phyloP scores from a whole-genome alignment of 1,284 basidiomycete genomes.

The Cutaneotrichosporon daszewskae region DNA sequence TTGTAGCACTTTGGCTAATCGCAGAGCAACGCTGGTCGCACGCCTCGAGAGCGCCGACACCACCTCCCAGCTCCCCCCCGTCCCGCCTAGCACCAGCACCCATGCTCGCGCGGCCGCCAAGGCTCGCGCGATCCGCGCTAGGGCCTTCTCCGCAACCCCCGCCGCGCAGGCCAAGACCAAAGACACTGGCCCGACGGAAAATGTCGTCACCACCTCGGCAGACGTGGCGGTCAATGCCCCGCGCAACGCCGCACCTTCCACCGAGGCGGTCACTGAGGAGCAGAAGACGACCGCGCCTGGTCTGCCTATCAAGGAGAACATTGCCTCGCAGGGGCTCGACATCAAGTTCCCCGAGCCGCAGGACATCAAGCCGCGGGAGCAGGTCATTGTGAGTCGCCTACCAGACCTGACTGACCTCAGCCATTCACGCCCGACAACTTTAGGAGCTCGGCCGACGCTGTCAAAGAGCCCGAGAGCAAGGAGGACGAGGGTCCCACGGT shows the following conservation, averaged over 20 bases:
- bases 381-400: slow-evolving; percentile 35
- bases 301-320: slow-evolving; percentile 20
- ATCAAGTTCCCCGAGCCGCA: slow-evolving; percentile 19
- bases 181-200: slow-evolving; percentile 14
- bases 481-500: slow-evolving; percentile 55
- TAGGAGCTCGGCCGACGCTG: slow-evolving; percentile 7
- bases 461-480: slow-evolving; percentile 3
- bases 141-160: slow-evolving; percentile 17
- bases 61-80: slow-evolving; percentile 30
- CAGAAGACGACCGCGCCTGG: slow-evolving; percentile 33
- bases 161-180: slow-evolving; percentile 22
- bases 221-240: slow-evolving; percentile 7
- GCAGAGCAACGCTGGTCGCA: slow-evolving; percentile 32
- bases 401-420: slow-evolving; percentile 17
- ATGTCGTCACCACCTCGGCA: slow-evolving; percentile 6
- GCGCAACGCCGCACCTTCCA: background rate
- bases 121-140: slow-evolving; percentile 3
- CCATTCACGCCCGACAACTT: slow-evolving; percentile 45
- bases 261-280: slow-evolving; percentile 22
- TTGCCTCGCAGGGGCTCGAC: background rate
- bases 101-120: slow-evolving; percentile 5
- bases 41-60: slow-evolving; percentile 36
- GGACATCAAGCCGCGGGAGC: slow-evolving; percentile 15
- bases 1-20: background rate
- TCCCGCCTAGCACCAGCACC: slow-evolving; percentile 25